Percentiles rank a stretch among this genome's conserved stretches.
phyloP scores from a whole-genome alignment of 2,329 filamentous ascomycete species.

The Ophiostoma quercus region DNA sequence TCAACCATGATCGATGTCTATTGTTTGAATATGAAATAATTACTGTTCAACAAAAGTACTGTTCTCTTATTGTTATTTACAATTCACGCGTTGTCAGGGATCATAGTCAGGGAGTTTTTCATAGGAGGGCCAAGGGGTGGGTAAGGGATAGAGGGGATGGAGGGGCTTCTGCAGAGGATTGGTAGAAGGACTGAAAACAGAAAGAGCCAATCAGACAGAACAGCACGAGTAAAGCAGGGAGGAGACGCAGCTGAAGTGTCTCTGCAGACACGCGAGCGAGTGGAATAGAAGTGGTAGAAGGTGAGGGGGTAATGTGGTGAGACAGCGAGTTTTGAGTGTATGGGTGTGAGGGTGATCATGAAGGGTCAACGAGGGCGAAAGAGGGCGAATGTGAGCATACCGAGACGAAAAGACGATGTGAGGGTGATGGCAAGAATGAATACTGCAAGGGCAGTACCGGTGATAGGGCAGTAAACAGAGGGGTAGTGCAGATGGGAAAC shows the following conservation, averaged over 20 bases:
- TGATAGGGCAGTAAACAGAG: background rate
- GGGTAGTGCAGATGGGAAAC: background rate
- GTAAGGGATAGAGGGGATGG: background rate
- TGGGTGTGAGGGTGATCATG: background rate
- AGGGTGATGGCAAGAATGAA: slow-evolving; percentile 1
- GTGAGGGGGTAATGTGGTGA: background rate
- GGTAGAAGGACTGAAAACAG: background rate
- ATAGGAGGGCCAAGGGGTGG: background rate
- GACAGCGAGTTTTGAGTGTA: background rate
- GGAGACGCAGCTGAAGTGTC: background rate
- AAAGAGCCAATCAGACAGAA: background rate
- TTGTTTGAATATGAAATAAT: too few species aligned
- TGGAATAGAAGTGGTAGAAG: too few species aligned
- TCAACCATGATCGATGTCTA: too few species aligned
- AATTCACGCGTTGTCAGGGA: slow-evolving; percentile 2
- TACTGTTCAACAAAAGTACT: background rate
- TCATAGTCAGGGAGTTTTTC: background rate
- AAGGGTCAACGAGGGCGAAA: too few species aligned
- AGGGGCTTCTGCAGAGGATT: background rate
- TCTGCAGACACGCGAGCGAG: background rate
- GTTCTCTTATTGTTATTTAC: background rate
- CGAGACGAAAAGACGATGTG: background rate
- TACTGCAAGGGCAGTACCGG: background rate
- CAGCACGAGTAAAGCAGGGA: background rate
- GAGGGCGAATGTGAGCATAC: too few species aligned